phyloP scores from a whole-genome alignment of 257 asterid genomes.

The Lavandula angustifolia region DNA sequence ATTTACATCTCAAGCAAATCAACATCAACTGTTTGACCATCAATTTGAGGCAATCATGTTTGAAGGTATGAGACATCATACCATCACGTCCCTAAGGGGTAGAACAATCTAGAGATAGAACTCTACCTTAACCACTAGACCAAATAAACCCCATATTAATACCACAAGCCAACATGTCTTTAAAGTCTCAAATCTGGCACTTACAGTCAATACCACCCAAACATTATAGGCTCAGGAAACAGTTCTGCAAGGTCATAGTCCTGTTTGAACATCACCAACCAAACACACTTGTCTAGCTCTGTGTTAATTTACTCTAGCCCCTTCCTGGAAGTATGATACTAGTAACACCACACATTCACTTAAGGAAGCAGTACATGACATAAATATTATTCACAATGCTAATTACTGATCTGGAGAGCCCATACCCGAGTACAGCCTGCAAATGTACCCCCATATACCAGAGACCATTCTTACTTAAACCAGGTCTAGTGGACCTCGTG shows the following conservation, averaged over 20 bases:
- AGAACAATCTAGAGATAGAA: background rate
- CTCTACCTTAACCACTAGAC: background rate
- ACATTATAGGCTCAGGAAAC: background rate
- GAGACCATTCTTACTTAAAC: no score
- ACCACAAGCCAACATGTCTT: background rate
- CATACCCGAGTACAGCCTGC: background rate
- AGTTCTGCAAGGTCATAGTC: background rate
- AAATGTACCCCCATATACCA: background rate
- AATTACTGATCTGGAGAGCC: background rate
- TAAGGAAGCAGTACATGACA: background rate
- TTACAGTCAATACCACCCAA: slow-evolving; percentile 7
- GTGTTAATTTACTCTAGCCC: slow-evolving; percentile 11
- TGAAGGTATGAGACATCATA: background rate
- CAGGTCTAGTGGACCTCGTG: no score
- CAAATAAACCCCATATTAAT: background rate
- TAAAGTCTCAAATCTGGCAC: background rate
- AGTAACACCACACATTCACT: background rate
- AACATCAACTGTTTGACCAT: background rate
- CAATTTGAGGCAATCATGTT: slow-evolving; percentile 13
- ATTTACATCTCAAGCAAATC: background rate
- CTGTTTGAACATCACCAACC: background rate
- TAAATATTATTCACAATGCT: background rate
- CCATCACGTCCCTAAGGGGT: background rate
- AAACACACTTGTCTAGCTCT: background rate
- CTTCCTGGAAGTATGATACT: background rate